Evolutionary conservation across 176 grass and related monocot genomes (phyloP), one percentile per base, ranked within the genome.

Genomic region (Coix lacrymajobi): DNA sequence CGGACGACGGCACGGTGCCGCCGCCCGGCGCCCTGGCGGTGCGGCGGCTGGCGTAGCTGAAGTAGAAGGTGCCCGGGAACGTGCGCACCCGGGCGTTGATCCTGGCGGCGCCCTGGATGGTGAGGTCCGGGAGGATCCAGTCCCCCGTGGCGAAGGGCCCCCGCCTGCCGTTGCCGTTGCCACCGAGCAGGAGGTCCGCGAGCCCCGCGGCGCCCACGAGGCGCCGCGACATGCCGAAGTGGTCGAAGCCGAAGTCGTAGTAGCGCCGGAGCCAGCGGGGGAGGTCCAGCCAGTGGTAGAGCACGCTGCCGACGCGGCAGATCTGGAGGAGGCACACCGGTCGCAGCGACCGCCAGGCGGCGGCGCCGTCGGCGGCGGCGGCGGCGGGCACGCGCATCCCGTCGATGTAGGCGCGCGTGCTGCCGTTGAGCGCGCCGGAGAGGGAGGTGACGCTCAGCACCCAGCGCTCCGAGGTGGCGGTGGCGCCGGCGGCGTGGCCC

Each of bases 221-320:
- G 62, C 80, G 84, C 45, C 89, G 85, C 22, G 85, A 75, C 89
- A 97, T 90, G 67, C 25, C 60, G 24, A 94, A 92, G 62, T 94
- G 94, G 85, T 83, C 77, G 24, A 97, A 92, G 51, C 94, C 92
- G 43, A 97, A 97, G 82, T 90, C 83, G 33, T 97, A 97, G 89
- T 97, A 97, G 82, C 79, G 89, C 15, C 69, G 90, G 0, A 97
- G 88, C 76, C 80, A 94, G n/a, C n/a, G n/a, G 8, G 73, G 36
- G 6, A 92, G 63, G 73, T 97, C 85, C 1, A 97, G 83, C 92
- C 91, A 97, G 37, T 97, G 92, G 69, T 91, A 94, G 11, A 94
- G 8, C 15, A 86, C 78, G n/a, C 36, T 78, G 5, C 88, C 90
- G 15, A 94, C 9, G 0, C 90, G 83, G 17, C 83, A 92, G 64